These are phyloP conservation scores for Saccharomycopsis fibuligera DNA, from an alignment of 805 yeast genomes.

Conservation along the genomic window DNA sequence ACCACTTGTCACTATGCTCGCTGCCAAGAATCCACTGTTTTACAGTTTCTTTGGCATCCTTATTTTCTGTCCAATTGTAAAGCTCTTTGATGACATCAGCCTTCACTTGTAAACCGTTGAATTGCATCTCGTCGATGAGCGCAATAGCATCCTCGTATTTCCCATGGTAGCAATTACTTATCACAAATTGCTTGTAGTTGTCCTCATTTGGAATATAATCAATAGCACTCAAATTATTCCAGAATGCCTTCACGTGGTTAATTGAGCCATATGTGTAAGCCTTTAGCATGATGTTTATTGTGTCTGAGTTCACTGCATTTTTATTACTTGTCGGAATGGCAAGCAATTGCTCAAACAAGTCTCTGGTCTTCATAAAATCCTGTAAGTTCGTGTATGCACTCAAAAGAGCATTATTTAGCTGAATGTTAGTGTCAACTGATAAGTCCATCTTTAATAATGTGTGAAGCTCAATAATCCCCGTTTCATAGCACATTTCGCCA, in stretches of 20 bases:
- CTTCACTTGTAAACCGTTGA: conserved; percentile 38
- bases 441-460: conserved; percentile 56
- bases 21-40: conserved; percentile 32
- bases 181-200: conserved; percentile 52
- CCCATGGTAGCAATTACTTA: conserved; percentile 65
- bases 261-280: conserved; percentile 47
- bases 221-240: conserved; percentile 46
- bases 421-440: conserved; percentile 45
- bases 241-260: conserved; percentile 50
- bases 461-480: conserved; percentile 59
- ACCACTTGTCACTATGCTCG: conserved; percentile 33
- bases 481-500: conserved; percentile 50
- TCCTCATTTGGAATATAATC: conserved; percentile 46
- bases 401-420: conserved; percentile 51
- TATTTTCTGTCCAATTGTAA: conserved; percentile 34
- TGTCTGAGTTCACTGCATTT: conserved; percentile 32
- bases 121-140: conserved; percentile 40
- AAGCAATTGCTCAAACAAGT: conserved; percentile 51
- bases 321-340: conserved; percentile 43
- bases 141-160: conserved; percentile 48
- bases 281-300: conserved; percentile 58
- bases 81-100: conserved; percentile 39
- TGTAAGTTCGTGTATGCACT: conserved; percentile 54
- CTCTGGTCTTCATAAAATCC: conserved; percentile 48
- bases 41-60: conserved; percentile 11